Evolutionary conservation across 1,284 basidiomycete genomes (phyloP).

Genomic region (Trametes pubescens): DNA sequence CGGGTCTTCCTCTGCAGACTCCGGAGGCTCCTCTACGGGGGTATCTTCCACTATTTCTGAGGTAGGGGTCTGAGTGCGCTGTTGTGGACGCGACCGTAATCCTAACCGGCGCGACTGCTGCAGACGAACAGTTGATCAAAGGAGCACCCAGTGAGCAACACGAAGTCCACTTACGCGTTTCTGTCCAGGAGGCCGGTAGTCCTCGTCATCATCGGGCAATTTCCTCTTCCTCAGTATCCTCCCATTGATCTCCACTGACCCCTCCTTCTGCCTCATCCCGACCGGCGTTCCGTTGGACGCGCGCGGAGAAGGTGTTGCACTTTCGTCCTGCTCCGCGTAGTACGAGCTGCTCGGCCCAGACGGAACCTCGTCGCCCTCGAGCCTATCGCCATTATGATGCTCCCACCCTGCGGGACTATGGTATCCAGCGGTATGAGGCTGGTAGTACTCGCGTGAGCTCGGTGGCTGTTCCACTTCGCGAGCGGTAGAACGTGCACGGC

Average conservation of each 20-base stretch:
- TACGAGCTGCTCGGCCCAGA: constrained; percentile 48
- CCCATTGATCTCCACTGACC: constrained; percentile 50
- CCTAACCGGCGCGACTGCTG: constrained; percentile 53
- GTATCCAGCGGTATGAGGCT: constrained; percentile 46
- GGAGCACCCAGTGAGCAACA: constrained; percentile 24
- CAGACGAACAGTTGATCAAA: constrained; percentile 9
- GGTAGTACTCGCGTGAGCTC: constrained; percentile 44
- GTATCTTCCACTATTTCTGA: constrained; percentile 47
- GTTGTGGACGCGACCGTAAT: constrained; percentile 50
- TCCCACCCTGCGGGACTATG: constrained; percentile 51
- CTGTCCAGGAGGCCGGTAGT: constrained; percentile 59
- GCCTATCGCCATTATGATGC: constrained; percentile 49
- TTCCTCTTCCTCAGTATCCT: constrained; percentile 57
- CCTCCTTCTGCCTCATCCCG: constrained; percentile 46
- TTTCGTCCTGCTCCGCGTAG: constrained; percentile 44
- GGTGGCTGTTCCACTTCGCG: constrained; percentile 42
- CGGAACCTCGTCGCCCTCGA: constrained; percentile 49
- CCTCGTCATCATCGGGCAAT: constrained; percentile 57
- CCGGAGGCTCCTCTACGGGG: constrained; percentile 42
- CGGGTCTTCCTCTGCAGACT: constrained; percentile 55
- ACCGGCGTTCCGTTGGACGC: constrained; percentile 38
- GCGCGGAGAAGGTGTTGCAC: constrained; percentile 40
- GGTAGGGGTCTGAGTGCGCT: constrained; percentile 46
- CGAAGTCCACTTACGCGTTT: constrained; percentile 56
- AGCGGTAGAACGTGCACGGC: constrained; percentile 39